These are phyloP conservation scores for Excoecaria cochinchinensis DNA, from an alignment of 345 rosid species.

Conservation along the genomic window DNA sequence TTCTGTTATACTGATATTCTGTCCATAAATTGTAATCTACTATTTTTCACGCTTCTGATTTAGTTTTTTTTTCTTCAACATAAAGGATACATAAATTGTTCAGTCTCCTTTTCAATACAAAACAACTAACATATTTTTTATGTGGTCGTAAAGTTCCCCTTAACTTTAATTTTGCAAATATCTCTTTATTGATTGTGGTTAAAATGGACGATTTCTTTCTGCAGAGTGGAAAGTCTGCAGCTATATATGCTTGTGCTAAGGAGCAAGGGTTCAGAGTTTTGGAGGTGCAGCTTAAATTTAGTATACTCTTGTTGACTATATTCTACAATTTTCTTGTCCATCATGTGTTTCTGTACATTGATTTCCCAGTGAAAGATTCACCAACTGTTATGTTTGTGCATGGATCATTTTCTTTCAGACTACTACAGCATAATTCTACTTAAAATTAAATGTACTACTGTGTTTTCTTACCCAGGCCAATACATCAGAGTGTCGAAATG, in stretches of 20 bases:
- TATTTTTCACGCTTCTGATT: not conserved
- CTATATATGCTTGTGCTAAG: constrained; percentile 86
- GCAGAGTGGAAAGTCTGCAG: constrained; percentile 98
- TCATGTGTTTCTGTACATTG: not conserved
- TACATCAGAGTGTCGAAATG: constrained; percentile 86
- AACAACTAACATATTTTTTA: not conserved
- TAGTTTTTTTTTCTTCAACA: not conserved
- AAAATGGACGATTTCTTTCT: constrained; percentile 9
- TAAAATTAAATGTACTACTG: not conserved
- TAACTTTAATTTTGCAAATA: not conserved
- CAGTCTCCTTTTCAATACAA: not conserved
- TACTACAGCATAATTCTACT: not conserved
- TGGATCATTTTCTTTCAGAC: not conserved
- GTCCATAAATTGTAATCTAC: not conserved
- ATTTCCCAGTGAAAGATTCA: not conserved
- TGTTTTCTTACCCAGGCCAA: constrained; percentile 50
- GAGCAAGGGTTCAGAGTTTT: constrained; percentile 85
- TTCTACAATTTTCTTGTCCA: constrained; percentile 4
- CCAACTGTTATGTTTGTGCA: not conserved
- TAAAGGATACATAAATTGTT: constrained; percentile 2
- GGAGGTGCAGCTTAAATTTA: constrained; percentile 54
- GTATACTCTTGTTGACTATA: constrained; percentile 11
- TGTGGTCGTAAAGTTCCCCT: not conserved
- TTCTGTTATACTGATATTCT: not conserved
- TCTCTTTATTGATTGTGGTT: constrained; percentile 8